Evolutionary conservation across 2,329 filamentous ascomycete genomes (phyloP), one percentile per base, ranked within the genome.

Genomic region (Penicillium sp.): DNA sequence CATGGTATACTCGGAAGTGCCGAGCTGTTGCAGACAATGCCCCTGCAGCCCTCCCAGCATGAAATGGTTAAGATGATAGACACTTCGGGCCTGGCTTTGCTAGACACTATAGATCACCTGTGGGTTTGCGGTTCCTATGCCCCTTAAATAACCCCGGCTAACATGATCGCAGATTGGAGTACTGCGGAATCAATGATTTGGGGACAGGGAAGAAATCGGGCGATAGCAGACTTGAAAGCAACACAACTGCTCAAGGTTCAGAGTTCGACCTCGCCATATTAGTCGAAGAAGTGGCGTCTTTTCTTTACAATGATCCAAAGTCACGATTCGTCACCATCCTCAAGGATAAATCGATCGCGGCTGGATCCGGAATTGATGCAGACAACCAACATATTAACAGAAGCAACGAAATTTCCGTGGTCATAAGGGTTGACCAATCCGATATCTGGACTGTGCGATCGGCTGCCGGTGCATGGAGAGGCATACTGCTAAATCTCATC

Each of bases 1-100:
- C 82, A 79, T 52, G 80, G 78, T 29, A 76, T 79, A 31, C 69
- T 80, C 11, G 81, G 79, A 1, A 81, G 78, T 14, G 71, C 78
- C 1, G 81, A 84, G 58, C 75, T 83, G 4, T 63, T 84, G 3
- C 72, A 76, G 3, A 79, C 80, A 3, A 81, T 78, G 2, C 66
- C 67, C n/a, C 71, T 71, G 7, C 74, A 75, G 50, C 65, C 72
- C 2, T 72, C 77, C 44, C 73, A 82, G 50, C 66, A 70, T 55
- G 78, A 72, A 26, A 73, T 82, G 44, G 72, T 80, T 0, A 77
- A 75, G 3, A 82, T 80, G 62, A 72, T 83, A 8, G 78, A 81
- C 23, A 77, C 75, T 1, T 84, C 81, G 42, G 81, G 80, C 0
- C 68, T 77, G 16, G 83, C 81, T 3, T 65, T 84, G 5, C 64